phyloP scores from a whole-genome alignment of 805 yeast species.

The Saturnispora sekii region DNA sequence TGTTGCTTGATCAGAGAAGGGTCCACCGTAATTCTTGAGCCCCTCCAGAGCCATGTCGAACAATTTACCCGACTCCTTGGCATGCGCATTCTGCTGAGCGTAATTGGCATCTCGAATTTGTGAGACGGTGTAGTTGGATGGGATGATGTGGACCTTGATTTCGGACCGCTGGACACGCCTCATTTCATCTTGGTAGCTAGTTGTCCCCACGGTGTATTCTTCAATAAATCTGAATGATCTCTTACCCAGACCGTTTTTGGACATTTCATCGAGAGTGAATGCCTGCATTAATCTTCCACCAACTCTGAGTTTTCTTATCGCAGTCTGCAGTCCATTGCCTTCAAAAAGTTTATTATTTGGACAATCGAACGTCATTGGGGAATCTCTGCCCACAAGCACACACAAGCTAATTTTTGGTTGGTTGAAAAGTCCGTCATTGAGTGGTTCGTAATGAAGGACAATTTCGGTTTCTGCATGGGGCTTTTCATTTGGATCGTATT shows the following conservation, averaged over 20 bases:
- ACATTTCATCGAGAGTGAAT: conserved; percentile 84
- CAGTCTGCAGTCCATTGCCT: conserved; percentile 58
- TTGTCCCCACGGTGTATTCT: conserved; percentile 45
- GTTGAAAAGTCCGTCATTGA: conserved; percentile 25
- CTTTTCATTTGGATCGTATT: conserved; percentile 10
- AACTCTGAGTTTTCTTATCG: conserved; percentile 62
- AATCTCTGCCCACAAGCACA: conserved; percentile 65
- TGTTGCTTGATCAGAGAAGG: conserved; percentile 31
- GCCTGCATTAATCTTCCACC: conserved; percentile 89
- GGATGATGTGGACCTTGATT: conserved; percentile 70
- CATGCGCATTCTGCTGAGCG: conserved; percentile 81
- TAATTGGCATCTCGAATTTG: conserved; percentile 68
- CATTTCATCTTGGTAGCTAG: conserved; percentile 35
- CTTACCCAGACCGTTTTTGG: conserved; percentile 64
- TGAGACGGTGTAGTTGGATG: conserved; percentile 53
- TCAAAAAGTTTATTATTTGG: conserved; percentile 47
- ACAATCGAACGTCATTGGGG: conserved; percentile 61
- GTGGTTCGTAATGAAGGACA: conserved; percentile 41
- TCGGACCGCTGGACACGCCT: conserved; percentile 36
- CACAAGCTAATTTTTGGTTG: conserved; percentile 80
- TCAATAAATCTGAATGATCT: conserved; percentile 71
- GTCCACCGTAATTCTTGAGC: conserved; percentile 44
- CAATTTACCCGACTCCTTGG: conserved; percentile 63
- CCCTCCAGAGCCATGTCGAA: conserved; percentile 77
- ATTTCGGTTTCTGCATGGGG: conserved; percentile 13